These are phyloP conservation scores for Rhodotorula mucilaginosa DNA, from an alignment of 1,284 basidiomycete genomes.

Conservation along the genomic window DNA sequence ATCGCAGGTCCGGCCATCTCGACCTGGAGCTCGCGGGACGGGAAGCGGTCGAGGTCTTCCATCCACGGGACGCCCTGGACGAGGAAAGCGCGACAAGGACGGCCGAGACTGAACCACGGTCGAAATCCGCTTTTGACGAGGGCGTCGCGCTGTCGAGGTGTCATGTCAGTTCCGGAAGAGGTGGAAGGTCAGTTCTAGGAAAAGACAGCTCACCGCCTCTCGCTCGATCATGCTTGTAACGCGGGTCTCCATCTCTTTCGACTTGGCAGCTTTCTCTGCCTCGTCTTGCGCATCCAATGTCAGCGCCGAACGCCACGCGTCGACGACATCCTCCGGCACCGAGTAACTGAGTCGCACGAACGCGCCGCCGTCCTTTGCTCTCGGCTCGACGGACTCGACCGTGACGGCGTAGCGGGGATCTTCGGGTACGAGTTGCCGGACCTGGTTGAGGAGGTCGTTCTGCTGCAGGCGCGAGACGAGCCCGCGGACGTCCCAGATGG, in stretches of 20 bases:
- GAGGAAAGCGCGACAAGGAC: slow-evolving; percentile 25
- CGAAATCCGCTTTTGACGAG: slow-evolving; percentile 13
- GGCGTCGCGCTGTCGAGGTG: neutral
- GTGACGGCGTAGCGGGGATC: slow-evolving; percentile 28
- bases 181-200: neutral
- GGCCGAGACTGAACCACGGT: slow-evolving; percentile 41
- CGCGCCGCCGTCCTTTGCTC: slow-evolving; percentile 74
- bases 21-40: slow-evolving; percentile 69
- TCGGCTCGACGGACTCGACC: slow-evolving; percentile 40
- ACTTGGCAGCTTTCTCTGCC: slow-evolving; percentile 15
- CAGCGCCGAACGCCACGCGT: slow-evolving; percentile 14
- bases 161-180: too few species aligned
- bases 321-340: slow-evolving; percentile 42
- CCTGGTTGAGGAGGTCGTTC: neutral
- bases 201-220: neutral
- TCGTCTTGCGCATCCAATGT: slow-evolving; percentile 19
- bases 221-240: slow-evolving; percentile 13
- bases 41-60: slow-evolving; percentile 80
- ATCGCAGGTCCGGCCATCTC: slow-evolving; percentile 67
- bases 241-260: slow-evolving; percentile 15
- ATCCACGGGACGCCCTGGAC: slow-evolving; percentile 42
- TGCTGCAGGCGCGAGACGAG: slow-evolving; percentile 8
- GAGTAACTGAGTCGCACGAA: slow-evolving; percentile 75
- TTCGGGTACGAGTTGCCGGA: slow-evolving; percentile 28
- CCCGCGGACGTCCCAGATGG: slow-evolving; percentile 36